Conservation (phyloP, 177 flowering plant species). For the Vitis hybrid region DNA sequence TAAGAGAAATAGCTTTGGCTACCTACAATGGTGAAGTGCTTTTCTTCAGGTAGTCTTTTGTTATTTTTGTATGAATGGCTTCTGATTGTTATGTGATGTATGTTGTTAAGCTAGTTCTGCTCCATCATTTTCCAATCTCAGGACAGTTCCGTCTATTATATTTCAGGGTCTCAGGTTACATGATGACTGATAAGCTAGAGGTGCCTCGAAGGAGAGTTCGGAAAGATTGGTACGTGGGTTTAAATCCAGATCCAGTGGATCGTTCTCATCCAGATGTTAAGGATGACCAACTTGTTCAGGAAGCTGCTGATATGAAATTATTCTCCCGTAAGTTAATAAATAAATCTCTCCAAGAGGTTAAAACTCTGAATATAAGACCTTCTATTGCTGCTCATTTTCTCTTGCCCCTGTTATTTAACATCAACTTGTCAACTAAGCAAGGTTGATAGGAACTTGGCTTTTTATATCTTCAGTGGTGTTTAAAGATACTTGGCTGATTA, state of each 20-base stretch:
- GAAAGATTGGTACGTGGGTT: slow-evolving; percentile 91
- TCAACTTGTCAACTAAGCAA: too few species aligned
- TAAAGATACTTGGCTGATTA: too few species aligned
- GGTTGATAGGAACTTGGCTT: too few species aligned
- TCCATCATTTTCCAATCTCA: neutral
- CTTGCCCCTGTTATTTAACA: too few species aligned
- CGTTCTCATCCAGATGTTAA: slow-evolving; percentile 96
- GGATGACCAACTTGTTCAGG: slow-evolving; percentile 68
- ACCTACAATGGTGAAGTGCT: slow-evolving; percentile 96
- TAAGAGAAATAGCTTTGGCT: slow-evolving; percentile 91
- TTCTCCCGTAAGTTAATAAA: slow-evolving; percentile 35
- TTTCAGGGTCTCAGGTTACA: slow-evolving; percentile 85
- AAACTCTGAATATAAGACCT: too few species aligned
- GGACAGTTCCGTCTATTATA: slow-evolving; percentile 1
- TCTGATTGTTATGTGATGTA: neutral
- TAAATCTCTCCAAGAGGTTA: neutral
- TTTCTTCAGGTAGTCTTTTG: slow-evolving; percentile 77
- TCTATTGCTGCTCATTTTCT: too few species aligned
- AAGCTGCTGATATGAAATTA: slow-evolving; percentile 47
- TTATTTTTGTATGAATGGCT: neutral
- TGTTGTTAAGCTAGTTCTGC: neutral
- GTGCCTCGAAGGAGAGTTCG: slow-evolving; percentile 76
- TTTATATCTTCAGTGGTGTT: too few species aligned
- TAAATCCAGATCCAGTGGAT: slow-evolving; percentile 79
- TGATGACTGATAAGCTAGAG: slow-evolving; percentile 88